phyloP scores from a whole-genome alignment of 768 basidiomycete genomes.

The Podaxis pistillaris region DNA sequence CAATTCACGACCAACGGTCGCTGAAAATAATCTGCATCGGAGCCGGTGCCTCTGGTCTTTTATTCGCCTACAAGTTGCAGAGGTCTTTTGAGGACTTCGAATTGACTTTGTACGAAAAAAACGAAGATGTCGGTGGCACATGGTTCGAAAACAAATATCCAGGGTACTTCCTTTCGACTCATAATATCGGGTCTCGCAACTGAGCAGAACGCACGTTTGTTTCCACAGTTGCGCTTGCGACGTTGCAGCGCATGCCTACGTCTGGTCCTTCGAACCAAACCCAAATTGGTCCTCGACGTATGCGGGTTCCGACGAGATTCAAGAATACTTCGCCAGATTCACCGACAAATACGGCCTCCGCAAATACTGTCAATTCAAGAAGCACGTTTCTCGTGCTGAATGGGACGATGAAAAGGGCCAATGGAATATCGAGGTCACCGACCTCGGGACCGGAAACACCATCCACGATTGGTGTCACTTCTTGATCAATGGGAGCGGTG shows the following conservation, averaged over 20 bases:
- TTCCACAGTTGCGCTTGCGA: conserved; percentile 30
- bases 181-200: not conserved
- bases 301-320: conserved; percentile 29
- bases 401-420: conserved; percentile 27
- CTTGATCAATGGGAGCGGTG: conserved; percentile 31
- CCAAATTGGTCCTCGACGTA: conserved; percentile 31
- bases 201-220: not conserved
- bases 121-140: conserved; percentile 29
- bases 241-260: conserved; percentile 30
- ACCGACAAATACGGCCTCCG: conserved; percentile 27
- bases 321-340: conserved; percentile 28
- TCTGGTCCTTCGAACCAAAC: conserved; percentile 33
- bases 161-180: conserved; percentile 20
- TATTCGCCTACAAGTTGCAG: conserved; percentile 33
- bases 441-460: conserved; percentile 18
- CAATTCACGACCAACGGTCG: conserved; percentile 27
- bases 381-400: conserved; percentile 26
- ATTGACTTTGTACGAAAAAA: conserved; percentile 33
- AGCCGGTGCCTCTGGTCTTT: conserved; percentile 35
- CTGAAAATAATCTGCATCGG: conserved; percentile 32
- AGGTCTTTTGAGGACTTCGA: conserved; percentile 32
- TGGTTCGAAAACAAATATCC: conserved; percentile 39
- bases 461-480: conserved; percentile 30
- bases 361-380: conserved; percentile 29
- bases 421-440: conserved; percentile 29